Conservation (phyloP, 257 asterid genomes). For the Nicotiana paniculata region DNA sequence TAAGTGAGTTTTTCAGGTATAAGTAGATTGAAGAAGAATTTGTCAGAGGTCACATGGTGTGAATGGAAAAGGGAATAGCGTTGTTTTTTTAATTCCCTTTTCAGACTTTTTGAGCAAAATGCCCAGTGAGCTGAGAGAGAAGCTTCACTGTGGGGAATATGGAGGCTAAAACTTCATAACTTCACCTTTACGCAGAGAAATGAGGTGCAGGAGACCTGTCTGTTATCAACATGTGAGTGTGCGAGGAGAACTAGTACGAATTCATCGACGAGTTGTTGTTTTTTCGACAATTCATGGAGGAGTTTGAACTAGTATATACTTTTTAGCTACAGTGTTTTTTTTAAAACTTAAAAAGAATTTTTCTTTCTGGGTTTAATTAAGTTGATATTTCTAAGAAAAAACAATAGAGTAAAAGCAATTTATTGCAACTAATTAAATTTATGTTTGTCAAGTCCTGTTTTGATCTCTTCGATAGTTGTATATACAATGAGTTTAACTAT, state of each 20-base stretch:
- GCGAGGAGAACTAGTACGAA: constrained; percentile 12
- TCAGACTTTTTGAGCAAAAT: constrained; percentile 32
- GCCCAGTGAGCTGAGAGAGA: constrained; percentile 20
- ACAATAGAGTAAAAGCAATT: too few species aligned
- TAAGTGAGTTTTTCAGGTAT: constrained; percentile 1
- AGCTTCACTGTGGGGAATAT: constrained; percentile 15
- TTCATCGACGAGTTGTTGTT: background rate
- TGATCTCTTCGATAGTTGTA: too few species aligned
- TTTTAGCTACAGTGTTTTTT: too few species aligned
- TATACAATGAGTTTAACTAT: too few species aligned
- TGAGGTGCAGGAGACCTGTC: constrained; percentile 17
- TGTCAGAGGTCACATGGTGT: constrained; percentile 91
- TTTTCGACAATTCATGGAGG: too few species aligned
- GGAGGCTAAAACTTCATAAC: constrained; percentile 16
- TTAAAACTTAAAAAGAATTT: too few species aligned
- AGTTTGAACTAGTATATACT: too few species aligned
- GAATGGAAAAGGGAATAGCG: constrained; percentile 39
- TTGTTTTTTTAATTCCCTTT: constrained; percentile 20
- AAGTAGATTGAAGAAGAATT: constrained; percentile 23
- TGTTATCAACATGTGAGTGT: constrained; percentile 17
- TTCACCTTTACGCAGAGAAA: constrained; percentile 46
- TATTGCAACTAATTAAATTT: too few species aligned
- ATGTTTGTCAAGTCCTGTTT: background rate
- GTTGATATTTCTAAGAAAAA: background rate
- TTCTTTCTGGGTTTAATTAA: background rate